Conservation (phyloP, 1,284 basidiomycete species). For the Sporisorium sorghi region DNA sequence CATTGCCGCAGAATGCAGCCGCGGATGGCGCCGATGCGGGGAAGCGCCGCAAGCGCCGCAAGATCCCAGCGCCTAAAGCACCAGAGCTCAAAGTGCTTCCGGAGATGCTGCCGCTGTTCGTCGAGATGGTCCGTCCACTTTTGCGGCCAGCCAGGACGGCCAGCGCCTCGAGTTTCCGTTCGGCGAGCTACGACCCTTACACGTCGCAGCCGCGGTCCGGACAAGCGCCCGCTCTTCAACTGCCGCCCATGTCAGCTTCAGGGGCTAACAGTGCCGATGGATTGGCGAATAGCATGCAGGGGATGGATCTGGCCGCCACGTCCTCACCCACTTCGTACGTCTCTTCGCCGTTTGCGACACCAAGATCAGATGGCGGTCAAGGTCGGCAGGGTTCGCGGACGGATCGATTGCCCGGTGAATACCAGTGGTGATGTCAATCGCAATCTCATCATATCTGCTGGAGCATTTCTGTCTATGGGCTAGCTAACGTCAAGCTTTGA, state of each 20-base stretch:
- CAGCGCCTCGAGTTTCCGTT: slow-evolving; percentile 43
- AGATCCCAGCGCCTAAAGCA: slow-evolving; percentile 74
- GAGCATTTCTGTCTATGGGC: neutral
- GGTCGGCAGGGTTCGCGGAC: slow-evolving; percentile 6
- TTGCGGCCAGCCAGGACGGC: slow-evolving; percentile 50
- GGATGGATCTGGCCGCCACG: slow-evolving; percentile 20
- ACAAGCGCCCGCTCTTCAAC: slow-evolving; percentile 2
- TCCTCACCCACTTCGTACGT: slow-evolving; percentile 34
- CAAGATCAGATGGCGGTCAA: slow-evolving; percentile 9
- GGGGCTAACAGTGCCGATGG: slow-evolving; percentile 2
- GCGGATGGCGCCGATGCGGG: slow-evolving; percentile 4
- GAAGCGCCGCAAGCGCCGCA: slow-evolving; percentile 70
- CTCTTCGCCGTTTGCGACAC: slow-evolving; percentile 30
- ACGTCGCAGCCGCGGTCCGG: slow-evolving; percentile 1
- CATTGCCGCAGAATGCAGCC: slow-evolving; percentile 27
- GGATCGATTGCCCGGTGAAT: slow-evolving; percentile 43
- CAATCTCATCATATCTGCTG: neutral
- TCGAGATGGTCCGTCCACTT: slow-evolving; percentile 60
- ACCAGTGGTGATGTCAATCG: slow-evolving; percentile 34
- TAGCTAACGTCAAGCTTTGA: neutral
- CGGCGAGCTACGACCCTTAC: slow-evolving; percentile 38
- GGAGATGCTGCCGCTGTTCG: slow-evolving; percentile 64
- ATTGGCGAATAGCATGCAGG: slow-evolving; percentile 20
- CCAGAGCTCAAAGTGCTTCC: slow-evolving; percentile 79
- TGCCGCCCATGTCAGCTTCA: slow-evolving; percentile 16